Evolutionary conservation across 1,284 basidiomycete genomes (phyloP), one percentile per base, ranked within the genome.

Genomic region (Leccinum subfulvum): DNA sequence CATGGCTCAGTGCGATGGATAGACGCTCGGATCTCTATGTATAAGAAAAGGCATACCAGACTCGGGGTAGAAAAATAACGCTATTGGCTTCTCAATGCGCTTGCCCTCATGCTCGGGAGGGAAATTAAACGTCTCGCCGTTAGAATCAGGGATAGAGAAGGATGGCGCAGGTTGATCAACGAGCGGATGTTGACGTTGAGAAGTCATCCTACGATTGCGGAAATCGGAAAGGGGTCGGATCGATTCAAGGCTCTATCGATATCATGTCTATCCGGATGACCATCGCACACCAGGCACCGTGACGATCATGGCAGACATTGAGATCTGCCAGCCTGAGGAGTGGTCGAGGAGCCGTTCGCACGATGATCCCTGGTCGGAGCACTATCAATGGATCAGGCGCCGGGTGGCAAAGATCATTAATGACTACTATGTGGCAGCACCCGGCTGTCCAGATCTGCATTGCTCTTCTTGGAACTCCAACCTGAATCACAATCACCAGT

Each of bases 11-110:
- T 0, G 51, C 23, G 16, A 18, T 47, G n/a, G 41, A 44, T 44
- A 11, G 41, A 44, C 5, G 41, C 4, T 18, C 18, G 6, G 5
- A 18, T 47, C 4, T 21, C 4, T 18, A 8, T 4, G 16, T 28
- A 16, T n/a, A 16, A 52, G 16, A 52, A 23, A 51, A 54, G 26
- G 14, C 58, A 62, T 68, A 81, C 82, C 85, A 53, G 88, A 83
- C 69, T 83, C 81, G 18, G 88, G 89, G 66, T 88, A 90, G 77
- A 94, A 93, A 80, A 93, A 92, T 54, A 93, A 65, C 5, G 83
- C 89, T 23, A 84, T 82, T 1, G 87, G 86, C 62, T 79, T 76
- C 64, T 76, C 79, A 51, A 77, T 72, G 33, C 70, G 84, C 62
- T 77, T 71, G 60, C 78, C 81, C 49, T 76, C 76, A 18, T 73